A percentile compares a stretch with the other conserved stretches of the same genome.
These are phyloP conservation scores for Amanita brunnescens DNA, from an alignment of 768 basidiomycete genomes.

Conservation along the genomic window DNA sequence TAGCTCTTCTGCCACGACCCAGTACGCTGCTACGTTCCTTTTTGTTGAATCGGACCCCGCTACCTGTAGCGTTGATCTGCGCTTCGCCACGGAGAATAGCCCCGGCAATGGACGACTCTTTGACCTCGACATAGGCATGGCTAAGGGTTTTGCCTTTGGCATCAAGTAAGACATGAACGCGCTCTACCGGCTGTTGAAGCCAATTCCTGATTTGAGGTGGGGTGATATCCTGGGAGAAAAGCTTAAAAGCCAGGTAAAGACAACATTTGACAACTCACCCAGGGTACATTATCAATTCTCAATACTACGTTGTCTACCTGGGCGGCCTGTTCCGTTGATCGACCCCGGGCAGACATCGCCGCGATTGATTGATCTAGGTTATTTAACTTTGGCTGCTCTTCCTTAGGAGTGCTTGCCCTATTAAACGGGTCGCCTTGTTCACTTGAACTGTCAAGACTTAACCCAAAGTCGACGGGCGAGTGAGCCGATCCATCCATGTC, in stretches of 20 bases:
- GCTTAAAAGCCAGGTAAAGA: background rate
- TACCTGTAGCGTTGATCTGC: slow-evolving; percentile 9
- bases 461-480: slow-evolving; percentile 33
- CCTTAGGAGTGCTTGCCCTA: slow-evolving; percentile 37
- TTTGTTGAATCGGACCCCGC: slow-evolving; percentile 18
- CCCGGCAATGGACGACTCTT: slow-evolving; percentile 50
- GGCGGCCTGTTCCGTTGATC: background rate
- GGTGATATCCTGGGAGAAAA: slow-evolving; percentile 61
- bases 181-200: slow-evolving; percentile 61
- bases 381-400: slow-evolving; percentile 18
- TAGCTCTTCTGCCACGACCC: slow-evolving; percentile 67
- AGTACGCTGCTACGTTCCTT: slow-evolving; percentile 57
- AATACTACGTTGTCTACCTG: slow-evolving; percentile 49
- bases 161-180: slow-evolving; percentile 75
- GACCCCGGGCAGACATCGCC: slow-evolving; percentile 4
- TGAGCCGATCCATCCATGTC: slow-evolving; percentile 10
- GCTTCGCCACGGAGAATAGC: slow-evolving; percentile 56
- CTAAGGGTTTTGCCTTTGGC: slow-evolving; percentile 76
- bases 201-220: slow-evolving; percentile 61
- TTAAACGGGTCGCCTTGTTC: slow-evolving; percentile 10
- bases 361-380: slow-evolving; percentile 3
- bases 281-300: slow-evolving; percentile 83
- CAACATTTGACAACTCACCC: slow-evolving; percentile 41
- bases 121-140: slow-evolving; percentile 76
- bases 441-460: slow-evolving; percentile 14